These are phyloP conservation scores for Excoecaria agallocha DNA, from an alignment of 345 rosid species.

Conservation along the genomic window DNA sequence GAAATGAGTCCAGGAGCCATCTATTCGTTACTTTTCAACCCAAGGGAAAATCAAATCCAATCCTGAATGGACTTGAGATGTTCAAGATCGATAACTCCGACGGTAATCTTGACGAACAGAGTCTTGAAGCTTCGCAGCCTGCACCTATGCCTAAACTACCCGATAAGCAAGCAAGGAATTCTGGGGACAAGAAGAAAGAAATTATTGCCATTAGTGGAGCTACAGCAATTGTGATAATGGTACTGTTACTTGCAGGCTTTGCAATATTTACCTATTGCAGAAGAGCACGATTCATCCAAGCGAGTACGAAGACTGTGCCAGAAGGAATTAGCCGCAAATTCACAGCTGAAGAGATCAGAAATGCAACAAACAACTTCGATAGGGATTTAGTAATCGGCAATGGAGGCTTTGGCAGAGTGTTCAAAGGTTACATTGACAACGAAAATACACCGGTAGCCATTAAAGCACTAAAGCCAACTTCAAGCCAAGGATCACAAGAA, in stretches of 20 bases:
- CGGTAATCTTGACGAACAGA: slow-evolving; percentile 5
- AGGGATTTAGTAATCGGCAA: slow-evolving; percentile 23
- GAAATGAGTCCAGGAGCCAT: background rate
- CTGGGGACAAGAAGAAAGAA: background rate
- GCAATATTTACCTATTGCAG: background rate
- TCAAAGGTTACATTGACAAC: background rate
- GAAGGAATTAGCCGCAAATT: slow-evolving; percentile 26
- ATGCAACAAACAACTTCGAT: slow-evolving; percentile 33
- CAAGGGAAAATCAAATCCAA: background rate
- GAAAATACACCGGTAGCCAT: slow-evolving; percentile 9
- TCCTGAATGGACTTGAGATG: slow-evolving; percentile 20
- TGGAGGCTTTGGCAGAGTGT: slow-evolving; percentile 40
- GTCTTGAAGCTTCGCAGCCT: background rate
- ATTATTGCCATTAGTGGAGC: background rate
- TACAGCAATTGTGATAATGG: background rate
- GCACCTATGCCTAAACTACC: background rate
- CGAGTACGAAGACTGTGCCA: background rate
- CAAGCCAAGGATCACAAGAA: slow-evolving; percentile 32
- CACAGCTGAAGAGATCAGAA: slow-evolving; percentile 31
- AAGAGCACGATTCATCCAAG: background rate
- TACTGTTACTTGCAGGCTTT: background rate
- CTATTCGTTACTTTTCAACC: background rate
- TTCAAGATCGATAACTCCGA: slow-evolving; percentile 3
- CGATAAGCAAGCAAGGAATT: background rate
- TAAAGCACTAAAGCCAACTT: slow-evolving; percentile 31